Base-by-base conservation (phyloP, 768 basidiomycete genomes). In the Podaxis carcinomalis region DNA sequence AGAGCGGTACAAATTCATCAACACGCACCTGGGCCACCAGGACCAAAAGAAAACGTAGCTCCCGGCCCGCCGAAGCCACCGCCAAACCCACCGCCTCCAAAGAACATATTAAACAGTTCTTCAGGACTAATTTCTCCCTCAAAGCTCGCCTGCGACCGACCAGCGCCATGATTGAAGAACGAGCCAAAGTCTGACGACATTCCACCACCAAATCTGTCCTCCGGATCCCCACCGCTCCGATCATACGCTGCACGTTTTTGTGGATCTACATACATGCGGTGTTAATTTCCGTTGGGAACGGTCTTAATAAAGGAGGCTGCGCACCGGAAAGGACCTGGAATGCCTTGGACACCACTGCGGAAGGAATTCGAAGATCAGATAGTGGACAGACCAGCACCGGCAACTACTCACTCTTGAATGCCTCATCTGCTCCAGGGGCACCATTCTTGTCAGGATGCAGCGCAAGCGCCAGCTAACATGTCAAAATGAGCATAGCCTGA, bases 61-160 rank as follows among this genome's bases (percentile, higher is more conserved):
- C 47, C 47, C 9, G 47, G 23, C 13, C 47, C 47, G 4, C 21
- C 56, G 28, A 63, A 73, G 70, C 72, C 76, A n/a, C 76, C 81
- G 28, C 78, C 79, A 59, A 32, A 32, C 2, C 79, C 81, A 1
- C 82, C 80, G 23, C 90, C 90, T 16, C 93, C 93, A 72, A 98
- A 98, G 84, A 98, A 97, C 91, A 96, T 95, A 70, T 98, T 96
- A 78, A 98, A 98, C 59, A 98, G 71, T 61, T 98, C 96, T 74
- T 98, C 96, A 4, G 96, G 95, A 59, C 90, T 95, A 66, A 98
- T 78, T 74, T 98, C 95, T 57, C 85, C 86, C 11, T 92, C 90
- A 68, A 89, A 92, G 1, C 81, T 78, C 7, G 76, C 76, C 21
- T 23, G 27, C 13, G 58, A 19, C 13, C 59, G 59, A 11, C 59